Base-by-base conservation (phyloP, 805 yeast genomes). In the Yarrowia sp. region DNA sequence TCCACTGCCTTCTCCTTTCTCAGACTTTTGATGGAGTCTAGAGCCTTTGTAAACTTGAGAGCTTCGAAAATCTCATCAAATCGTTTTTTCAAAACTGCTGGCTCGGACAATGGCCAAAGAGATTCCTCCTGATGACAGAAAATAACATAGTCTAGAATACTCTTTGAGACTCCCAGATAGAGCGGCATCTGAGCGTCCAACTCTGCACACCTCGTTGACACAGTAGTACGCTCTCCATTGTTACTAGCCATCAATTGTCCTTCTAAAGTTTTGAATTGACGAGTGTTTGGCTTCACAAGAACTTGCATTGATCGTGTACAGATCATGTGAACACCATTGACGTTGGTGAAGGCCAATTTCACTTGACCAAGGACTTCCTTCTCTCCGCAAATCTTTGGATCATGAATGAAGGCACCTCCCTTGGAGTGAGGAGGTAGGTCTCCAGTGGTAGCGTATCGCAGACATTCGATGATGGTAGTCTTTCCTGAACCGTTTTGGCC, bases 81-180 rank as follows among this genome's bases (percentile, higher is more conserved):
- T 62, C 93, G 83, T 76, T 92, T 92, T 76, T 95, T 96, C 73
- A 95, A 81, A 12, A 82, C 82, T 2, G 96, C 81, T 1, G 99
- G 96, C 75, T 95, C 99, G 69, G 92, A 84, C 54, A 95, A 79
- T 1, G 99, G 99, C 99, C 99, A 95, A 30, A 91, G 76, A 70
- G 93, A 87, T 67, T 95, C 99, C 71, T 95, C 99, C 74, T 95
- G 99, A 72, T 95, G 99, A 72, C 99, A 93, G 76, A 95, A 95
- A 1, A 93, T 87, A 44, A 95, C 99, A 73, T 91, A 90, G 69
- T 93, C 97, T 61, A 95, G 77, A 64, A 95, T 85, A 0, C 98
- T 89, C 66, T 85, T 84, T 0, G 97, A 89, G 0, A 92, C 96
- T 6, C 99, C 99, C 65, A 95, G 79, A 67, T 85, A 86, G 24